Conservation (phyloP, 805 yeast genomes). For the Monosporozyma unispora region DNA sequence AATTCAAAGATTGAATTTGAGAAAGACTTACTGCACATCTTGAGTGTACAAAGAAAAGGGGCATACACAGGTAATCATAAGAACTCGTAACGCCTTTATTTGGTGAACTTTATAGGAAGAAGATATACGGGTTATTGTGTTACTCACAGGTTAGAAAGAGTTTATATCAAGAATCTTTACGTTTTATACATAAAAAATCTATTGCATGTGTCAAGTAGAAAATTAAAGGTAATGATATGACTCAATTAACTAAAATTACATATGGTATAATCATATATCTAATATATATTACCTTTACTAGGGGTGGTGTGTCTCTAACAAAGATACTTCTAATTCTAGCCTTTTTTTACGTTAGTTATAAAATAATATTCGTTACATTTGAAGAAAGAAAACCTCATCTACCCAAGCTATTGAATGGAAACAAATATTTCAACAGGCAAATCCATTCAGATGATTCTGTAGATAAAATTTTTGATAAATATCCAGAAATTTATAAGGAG, state of each 20-base stretch:
- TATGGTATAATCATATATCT: background rate
- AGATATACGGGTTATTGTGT: too few relatives aligned
- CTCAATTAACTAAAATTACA: background rate
- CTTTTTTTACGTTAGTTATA: background rate
- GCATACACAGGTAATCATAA: background rate
- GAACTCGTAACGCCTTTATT: too few relatives aligned
- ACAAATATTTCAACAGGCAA: too few relatives aligned
- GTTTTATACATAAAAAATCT: background rate
- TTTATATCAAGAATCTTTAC: background rate
- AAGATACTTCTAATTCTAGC: background rate
- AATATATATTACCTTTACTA: background rate
- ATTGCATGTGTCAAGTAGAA: background rate
- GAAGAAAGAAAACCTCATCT: background rate
- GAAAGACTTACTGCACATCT: background rate
- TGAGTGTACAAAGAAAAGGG: background rate
- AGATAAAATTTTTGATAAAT: constrained; percentile 3
- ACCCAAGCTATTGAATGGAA: background rate
- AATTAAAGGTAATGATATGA: background rate
- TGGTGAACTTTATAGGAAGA: too few relatives aligned
- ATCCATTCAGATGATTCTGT: background rate
- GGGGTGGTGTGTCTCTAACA: background rate
- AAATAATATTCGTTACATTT: background rate
- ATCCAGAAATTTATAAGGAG: constrained; percentile 31
- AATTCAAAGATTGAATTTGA: background rate
- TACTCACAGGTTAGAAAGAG: background rate